These are phyloP conservation scores for Penicillium pancosmium DNA, from an alignment of 495 filamentous ascomycete genomes.

Conservation along the genomic window DNA sequence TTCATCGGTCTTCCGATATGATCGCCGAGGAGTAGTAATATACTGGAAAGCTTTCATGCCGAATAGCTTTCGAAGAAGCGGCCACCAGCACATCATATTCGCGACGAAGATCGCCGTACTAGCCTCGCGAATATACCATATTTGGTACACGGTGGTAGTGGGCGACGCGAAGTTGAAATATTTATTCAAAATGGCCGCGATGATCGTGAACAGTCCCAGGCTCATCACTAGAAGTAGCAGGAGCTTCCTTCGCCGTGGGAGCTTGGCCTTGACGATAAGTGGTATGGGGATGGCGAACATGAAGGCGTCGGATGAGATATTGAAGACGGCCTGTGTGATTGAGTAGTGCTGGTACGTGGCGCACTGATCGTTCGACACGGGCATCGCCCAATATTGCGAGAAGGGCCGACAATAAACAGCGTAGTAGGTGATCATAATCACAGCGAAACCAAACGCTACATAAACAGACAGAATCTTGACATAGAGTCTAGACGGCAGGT, in stretches of 20 bases:
- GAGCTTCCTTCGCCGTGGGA: conserved; percentile 54
- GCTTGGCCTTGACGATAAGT: conserved; percentile 56
- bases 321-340: conserved; percentile 67
- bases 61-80: conserved; percentile 57
- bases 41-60: conserved; percentile 36
- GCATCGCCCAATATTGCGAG: conserved; percentile 61
- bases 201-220: conserved; percentile 65
- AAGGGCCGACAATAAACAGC: conserved; percentile 66
- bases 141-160: conserved; percentile 49
- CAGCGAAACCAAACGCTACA: conserved; percentile 55
- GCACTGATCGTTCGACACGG: conserved; percentile 37
- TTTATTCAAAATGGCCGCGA: conserved; percentile 65
- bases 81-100: conserved; percentile 67
- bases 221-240: conserved; percentile 52
- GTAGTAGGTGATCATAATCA: conserved; percentile 65
- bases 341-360: conserved; percentile 54
- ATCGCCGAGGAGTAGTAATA: conserved; percentile 32
- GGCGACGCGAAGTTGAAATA: conserved; percentile 65
- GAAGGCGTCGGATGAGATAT: conserved; percentile 64
- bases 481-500: conserved; percentile 38
- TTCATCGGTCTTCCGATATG: conserved; percentile 15
- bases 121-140: conserved; percentile 69
- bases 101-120: conserved; percentile 63
- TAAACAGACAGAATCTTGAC: conserved; percentile 60
- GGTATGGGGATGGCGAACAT: conserved; percentile 66